A percentile compares a stretch with the other conserved stretches of the same genome.
Evolutionary conservation across 768 basidiomycete genomes (phyloP).

Genomic region (Candolleomyces efflorescens): DNA sequence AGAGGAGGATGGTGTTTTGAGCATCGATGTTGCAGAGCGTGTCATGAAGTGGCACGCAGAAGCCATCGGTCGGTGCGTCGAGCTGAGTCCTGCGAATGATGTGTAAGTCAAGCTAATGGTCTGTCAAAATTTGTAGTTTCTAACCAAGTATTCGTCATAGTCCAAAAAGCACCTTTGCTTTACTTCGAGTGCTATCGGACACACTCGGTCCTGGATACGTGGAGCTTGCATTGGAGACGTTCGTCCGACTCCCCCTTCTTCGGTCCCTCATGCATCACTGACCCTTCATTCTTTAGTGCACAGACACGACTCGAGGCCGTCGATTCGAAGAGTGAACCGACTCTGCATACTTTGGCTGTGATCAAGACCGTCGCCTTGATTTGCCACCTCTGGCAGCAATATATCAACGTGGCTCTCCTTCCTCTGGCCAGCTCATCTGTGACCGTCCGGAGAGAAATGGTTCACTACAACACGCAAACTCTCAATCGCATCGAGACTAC

Average conservation of each 20-base stretch:
- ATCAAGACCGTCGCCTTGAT: conserved; percentile 78
- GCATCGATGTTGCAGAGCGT: conserved; percentile 73
- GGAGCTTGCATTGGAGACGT: conserved; percentile 93
- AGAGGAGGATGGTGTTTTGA: conserved; percentile 81
- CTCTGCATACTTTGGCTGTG: conserved; percentile 58
- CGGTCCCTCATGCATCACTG: background rate
- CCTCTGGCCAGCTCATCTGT: conserved; percentile 85
- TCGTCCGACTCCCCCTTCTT: conserved; percentile 24
- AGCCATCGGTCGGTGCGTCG: conserved; percentile 90
- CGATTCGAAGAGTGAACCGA: conserved; percentile 80
- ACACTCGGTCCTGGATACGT: conserved; percentile 80
- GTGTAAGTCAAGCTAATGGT: conserved; percentile 60
- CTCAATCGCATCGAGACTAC: conserved; percentile 82
- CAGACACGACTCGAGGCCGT: conserved; percentile 64
- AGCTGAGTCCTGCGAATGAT: conserved; percentile 77
- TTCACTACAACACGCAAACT: conserved; percentile 84
- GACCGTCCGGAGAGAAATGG: conserved; percentile 89
- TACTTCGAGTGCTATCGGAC: conserved; percentile 84
- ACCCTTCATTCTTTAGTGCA: conserved; percentile 43
- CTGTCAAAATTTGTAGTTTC: background rate
- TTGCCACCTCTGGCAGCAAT: conserved; percentile 96
- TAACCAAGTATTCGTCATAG: conserved; percentile 37
- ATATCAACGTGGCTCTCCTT: conserved; percentile 84
- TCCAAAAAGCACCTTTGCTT: conserved; percentile 81
- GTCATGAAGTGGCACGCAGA: conserved; percentile 99